A percentile compares a stretch with the other conserved stretches of the same genome.
Evolutionary conservation across 345 rosid species (phyloP).

Genomic region (Eucalyptus erythrocorys): DNA sequence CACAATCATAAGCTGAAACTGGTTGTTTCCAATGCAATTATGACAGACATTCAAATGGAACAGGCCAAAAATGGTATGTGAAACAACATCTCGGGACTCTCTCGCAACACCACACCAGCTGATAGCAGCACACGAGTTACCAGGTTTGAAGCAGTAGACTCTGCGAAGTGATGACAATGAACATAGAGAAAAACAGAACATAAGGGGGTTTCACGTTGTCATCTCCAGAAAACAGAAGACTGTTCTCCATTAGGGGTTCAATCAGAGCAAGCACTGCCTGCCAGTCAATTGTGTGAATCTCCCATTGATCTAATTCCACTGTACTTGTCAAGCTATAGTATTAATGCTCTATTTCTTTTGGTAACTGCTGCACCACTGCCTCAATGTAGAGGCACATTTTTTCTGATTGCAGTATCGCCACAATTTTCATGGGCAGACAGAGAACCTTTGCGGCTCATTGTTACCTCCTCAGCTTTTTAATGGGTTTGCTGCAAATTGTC

Average conservation of each 20-base stretch:
- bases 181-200: not conserved
- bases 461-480: not conserved
- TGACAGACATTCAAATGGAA: not conserved
- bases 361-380: not conserved
- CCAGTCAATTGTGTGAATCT: not conserved
- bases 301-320: not conserved
- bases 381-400: not conserved
- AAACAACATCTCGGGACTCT: not conserved
- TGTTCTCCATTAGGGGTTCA: not conserved
- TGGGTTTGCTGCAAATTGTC: not conserved
- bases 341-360: not conserved
- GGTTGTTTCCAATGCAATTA: not conserved
- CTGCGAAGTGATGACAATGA: not conserved
- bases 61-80: not conserved
- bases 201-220: not conserved
- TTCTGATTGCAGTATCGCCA: not conserved
- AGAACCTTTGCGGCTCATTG: not conserved
- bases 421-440: not conserved
- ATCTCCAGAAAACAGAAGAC: not conserved
- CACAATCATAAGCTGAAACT: not conserved
- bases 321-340: not conserved
- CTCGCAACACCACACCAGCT: not conserved
- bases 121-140: not conserved
- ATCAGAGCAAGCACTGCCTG: not conserved
- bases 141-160: not conserved